These are phyloP conservation scores for Coemansia sp. DNA, from an alignment of 371 early-diverging fungal genomes.

Conservation along the genomic window DNA sequence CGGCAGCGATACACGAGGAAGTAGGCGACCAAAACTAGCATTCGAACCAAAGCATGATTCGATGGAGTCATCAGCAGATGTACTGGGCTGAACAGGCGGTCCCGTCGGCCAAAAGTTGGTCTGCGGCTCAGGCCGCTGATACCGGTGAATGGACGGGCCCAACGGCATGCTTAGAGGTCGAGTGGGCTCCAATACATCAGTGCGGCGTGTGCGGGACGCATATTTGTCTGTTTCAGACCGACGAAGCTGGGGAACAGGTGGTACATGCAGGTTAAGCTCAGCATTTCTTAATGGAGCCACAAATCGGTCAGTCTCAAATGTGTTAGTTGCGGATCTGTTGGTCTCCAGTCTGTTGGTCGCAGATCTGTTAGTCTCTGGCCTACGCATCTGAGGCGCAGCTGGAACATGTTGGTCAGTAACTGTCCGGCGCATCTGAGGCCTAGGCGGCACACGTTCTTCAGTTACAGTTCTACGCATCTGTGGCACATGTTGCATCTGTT, in stretches of 20 bases:
- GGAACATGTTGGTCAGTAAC: neutral
- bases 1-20: neutral
- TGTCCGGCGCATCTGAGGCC: neutral
- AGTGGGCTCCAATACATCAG: neutral
- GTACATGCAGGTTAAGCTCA: too few relatives aligned
- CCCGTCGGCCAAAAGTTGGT: constrained; percentile 20
- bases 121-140: constrained; percentile 5
- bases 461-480: too few relatives aligned
- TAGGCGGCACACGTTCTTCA: neutral
- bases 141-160: constrained; percentile 8
- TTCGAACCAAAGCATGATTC: neutral
- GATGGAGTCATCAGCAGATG: neutral
- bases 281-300: too few relatives aligned
- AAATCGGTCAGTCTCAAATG: neutral
- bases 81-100: neutral
- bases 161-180: neutral
- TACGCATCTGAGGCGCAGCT: neutral
- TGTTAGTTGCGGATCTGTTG: too few relatives aligned
- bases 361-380: neutral
- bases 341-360: neutral
- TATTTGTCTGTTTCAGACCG: neutral
- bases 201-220: neutral
- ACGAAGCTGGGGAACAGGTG: neutral
- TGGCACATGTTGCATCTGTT: too few relatives aligned
- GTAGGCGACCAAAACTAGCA: neutral